Conservation (phyloP, 441 rosid species). For the Mallotus repandus region DNA sequence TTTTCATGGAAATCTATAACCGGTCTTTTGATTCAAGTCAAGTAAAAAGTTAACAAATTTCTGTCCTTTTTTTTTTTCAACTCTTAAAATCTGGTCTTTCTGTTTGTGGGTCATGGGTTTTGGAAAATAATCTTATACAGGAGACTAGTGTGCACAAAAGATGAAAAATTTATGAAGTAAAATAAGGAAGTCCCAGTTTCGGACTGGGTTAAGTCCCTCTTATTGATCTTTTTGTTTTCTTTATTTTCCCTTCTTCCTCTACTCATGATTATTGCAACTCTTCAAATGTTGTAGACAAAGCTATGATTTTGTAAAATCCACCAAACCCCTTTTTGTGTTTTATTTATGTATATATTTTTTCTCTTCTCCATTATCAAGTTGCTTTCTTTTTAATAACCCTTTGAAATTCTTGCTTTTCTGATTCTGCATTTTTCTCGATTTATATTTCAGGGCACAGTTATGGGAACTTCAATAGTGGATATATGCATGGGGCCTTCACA, state of each 20-base stretch:
- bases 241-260: not conserved
- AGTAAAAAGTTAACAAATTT: slow-evolving; percentile 23
- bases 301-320: slow-evolving; percentile 17
- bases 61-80: not conserved
- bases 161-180: slow-evolving; percentile 17
- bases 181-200: not conserved
- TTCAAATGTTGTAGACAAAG: slow-evolving; percentile 30
- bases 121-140: slow-evolving; percentile 25
- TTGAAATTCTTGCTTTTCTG: slow-evolving; percentile 10
- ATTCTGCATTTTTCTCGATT: not conserved
- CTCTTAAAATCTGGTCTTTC: slow-evolving; percentile 11
- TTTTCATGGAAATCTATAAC: slow-evolving; percentile 29
- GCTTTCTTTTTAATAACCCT: not conserved
- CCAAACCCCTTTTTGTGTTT: not conserved
- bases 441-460: slow-evolving; percentile 49
- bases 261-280: slow-evolving; percentile 20
- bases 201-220: slow-evolving; percentile 4
- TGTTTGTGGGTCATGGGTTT: slow-evolving; percentile 25
- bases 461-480: slow-evolving; percentile 46
- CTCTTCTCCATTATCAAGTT: slow-evolving; percentile 3
- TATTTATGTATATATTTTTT: slow-evolving; percentile 9
- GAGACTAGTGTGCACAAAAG: slow-evolving; percentile 17
- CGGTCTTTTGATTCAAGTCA: slow-evolving; percentile 30
- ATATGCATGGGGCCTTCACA: slow-evolving; percentile 47
- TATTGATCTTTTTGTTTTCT: not conserved